Evolutionary conservation across 2,329 filamentous ascomycete genomes (phyloP).

Genomic region (Corinectria fuckeliana): DNA sequence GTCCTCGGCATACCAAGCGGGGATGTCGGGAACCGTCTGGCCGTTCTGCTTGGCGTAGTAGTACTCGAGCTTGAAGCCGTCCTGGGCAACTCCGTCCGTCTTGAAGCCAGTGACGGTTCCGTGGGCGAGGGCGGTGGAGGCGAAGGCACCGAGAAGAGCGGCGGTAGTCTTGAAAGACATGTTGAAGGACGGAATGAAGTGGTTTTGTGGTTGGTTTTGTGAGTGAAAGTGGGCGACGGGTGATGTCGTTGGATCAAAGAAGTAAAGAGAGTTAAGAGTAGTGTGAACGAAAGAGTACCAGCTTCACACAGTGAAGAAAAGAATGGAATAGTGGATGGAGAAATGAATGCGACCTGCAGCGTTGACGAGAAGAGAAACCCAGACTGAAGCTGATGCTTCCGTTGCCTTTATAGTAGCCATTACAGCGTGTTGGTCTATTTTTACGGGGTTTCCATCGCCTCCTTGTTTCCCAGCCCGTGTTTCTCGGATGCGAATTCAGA

Average conservation of each 20-base stretch:
- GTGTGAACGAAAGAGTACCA: conserved; percentile 26
- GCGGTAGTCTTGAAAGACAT: conserved; percentile 34
- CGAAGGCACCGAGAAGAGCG: conserved; percentile 31
- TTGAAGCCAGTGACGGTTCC: conserved; percentile 35
- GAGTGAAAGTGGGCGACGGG: conserved; percentile 4
- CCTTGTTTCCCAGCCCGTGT: conserved; percentile 6
- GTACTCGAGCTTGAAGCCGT: conserved; percentile 28
- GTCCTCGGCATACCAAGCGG: conserved; percentile 52
- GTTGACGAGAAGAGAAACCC: conserved; percentile 19
- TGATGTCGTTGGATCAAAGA: neutral
- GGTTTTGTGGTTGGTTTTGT: neutral
- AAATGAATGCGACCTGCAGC: conserved; percentile 23
- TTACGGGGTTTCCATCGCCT: neutral
- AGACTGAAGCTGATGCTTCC: neutral
- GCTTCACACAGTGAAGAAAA: conserved; percentile 42
- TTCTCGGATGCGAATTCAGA: conserved; percentile 21
- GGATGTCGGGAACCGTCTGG: conserved; percentile 24
- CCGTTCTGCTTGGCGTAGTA: conserved; percentile 34
- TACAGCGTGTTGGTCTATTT: neutral
- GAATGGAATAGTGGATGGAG: conserved; percentile 23
- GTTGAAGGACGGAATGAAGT: conserved; percentile 6
- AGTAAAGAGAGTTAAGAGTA: neutral
- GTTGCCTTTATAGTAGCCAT: conserved; percentile 21
- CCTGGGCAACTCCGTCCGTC: conserved; percentile 28
- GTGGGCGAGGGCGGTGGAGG: conserved; percentile 31